Evolutionary conservation across 2,329 filamentous ascomycete genomes (phyloP).

Genomic region (Aspergillus quadrilineatus): DNA sequence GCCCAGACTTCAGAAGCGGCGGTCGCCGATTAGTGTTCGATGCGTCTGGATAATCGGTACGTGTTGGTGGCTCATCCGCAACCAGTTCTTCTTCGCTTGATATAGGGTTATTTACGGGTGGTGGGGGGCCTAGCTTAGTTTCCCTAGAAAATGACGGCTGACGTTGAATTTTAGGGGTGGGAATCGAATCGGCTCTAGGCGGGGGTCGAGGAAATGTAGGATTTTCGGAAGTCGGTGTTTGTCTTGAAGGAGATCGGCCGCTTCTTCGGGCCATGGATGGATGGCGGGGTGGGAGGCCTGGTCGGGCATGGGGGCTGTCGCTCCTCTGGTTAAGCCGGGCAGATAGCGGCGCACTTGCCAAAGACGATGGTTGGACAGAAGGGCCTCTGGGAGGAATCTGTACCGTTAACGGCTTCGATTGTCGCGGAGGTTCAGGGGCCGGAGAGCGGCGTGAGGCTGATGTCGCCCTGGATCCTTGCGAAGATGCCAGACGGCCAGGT

Average conservation of each 20-base stretch:
- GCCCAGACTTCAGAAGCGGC: conserved; percentile 69
- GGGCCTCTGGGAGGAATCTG: conserved; percentile 30
- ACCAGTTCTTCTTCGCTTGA: conserved; percentile 53
- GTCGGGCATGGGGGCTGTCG: conserved; percentile 47
- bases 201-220: conserved; percentile 2
- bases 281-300: conserved; percentile 49
- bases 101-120: conserved; percentile 32
- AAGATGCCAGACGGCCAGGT: conserved; percentile 18
- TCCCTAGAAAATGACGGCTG: conserved; percentile 33
- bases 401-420: conserved; percentile 33
- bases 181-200: conserved; percentile 13
- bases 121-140: conserved; percentile 19
- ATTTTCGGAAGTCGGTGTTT: conserved; percentile 4
- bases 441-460: conserved; percentile 30
- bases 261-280: conserved; percentile 20
- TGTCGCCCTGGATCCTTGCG: conserved; percentile 31
- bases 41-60: conserved; percentile 75
- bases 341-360: conserved; percentile 40
- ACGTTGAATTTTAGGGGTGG: conserved; percentile 23
- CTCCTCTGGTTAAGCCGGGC: conserved; percentile 34
- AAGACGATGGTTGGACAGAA: conserved; percentile 20
- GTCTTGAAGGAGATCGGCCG: conserved; percentile 27
- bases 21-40: conserved; percentile 81
- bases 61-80: conserved; percentile 50
- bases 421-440: conserved; percentile 27